Base-by-base conservation (phyloP, 345 rosid species). In the Crucihimalaya himalaica region DNA sequence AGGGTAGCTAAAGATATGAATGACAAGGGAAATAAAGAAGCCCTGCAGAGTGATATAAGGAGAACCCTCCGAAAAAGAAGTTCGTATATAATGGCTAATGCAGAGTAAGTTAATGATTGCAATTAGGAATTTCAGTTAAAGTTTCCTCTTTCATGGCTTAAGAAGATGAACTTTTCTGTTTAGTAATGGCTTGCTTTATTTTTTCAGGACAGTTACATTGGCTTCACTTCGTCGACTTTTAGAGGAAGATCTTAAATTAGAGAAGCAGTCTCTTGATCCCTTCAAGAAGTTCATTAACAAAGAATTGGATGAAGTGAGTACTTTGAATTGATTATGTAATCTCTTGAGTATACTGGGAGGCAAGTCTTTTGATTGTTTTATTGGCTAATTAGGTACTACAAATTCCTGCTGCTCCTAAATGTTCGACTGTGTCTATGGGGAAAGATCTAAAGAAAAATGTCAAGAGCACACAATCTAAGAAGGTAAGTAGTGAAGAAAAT, bases 161-260 rank as follows among this genome's bases (percentile, higher is more conserved):
- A 5, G 12, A 47, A 63, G 15, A 21, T 50, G 14, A 13, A 15
- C 0, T 40, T 42, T 52, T 40, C 19, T 62, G 63, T 28, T 53
- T 16, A 27, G 57, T 55, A 34, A 55, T 53, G 6, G 15, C 8
- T 45, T 32, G 5, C 8, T 34, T 64, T 32, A 2, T 34, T 59
- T 13, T 13, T 53, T 59, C 83, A 94, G 96, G 59, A 57, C 80
- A 69, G 73, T 91, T 70, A 86, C 97, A 16, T 83, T 95, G 97
- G 89, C 84, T 53, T 86, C 86, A 68, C 87, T 87, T 67, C 96
- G 97, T 70, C 83, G 97, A 29, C 85, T 87, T 59, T 76, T 92
- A 79, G 99, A 95, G 84, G 81, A 83, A 78, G 99, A 95, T 83
- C 92, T 95, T 75, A 70, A 82, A 57, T 83, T 92, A 40, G 87